Base-by-base conservation (phyloP, 352 stramenopile species). In the Phytophthora meadii region DNA sequence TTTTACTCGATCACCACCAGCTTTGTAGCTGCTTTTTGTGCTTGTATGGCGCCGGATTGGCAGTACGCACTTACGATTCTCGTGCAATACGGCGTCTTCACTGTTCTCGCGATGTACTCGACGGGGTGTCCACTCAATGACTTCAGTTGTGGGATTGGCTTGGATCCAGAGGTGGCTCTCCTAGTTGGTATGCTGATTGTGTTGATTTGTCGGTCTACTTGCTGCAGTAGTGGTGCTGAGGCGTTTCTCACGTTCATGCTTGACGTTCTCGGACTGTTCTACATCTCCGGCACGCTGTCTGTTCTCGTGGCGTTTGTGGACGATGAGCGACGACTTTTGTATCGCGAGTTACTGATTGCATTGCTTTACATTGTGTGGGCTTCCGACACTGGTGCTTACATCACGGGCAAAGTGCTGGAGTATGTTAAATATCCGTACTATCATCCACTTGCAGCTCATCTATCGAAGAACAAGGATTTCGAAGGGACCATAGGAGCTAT, bases 381-480 rank as follows among this genome's bases (percentile, higher is more conserved):
- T 28, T 88, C 83, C 41, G 96, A 98, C 72, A 94, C 98, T 10
- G 93, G 93, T 25, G 95, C 94, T 5, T 99, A 98, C 66, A 90
- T 98, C 52, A 88, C 86, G 1, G 96, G 96, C 32, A 89, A 97
- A 44, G 59, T 77, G 5, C 90, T 97, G 49, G 92, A 91, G 15
- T 77, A 84, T 14, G 92, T 80, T 15, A 90, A 97, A 19, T 86
- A 98, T 30, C 82, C 83, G 15, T 74, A 79, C 32, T 88, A 98
- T 32, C 74, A 87, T 17, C 75, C 78, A 1, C 81, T 96, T 8
- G 95, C 95, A 3, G 84, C 89, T 5, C 90, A 94, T 58, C 66
- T 97, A 7, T 98, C 90, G 39, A 95, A 94, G 7, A 98, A 98
- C 81, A 99, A 99, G 69, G 97, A 97, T 36, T 90, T 98, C 15